Base-by-base conservation (phyloP, 495 filamentous ascomycete species). In the Cercophora scortea region DNA sequence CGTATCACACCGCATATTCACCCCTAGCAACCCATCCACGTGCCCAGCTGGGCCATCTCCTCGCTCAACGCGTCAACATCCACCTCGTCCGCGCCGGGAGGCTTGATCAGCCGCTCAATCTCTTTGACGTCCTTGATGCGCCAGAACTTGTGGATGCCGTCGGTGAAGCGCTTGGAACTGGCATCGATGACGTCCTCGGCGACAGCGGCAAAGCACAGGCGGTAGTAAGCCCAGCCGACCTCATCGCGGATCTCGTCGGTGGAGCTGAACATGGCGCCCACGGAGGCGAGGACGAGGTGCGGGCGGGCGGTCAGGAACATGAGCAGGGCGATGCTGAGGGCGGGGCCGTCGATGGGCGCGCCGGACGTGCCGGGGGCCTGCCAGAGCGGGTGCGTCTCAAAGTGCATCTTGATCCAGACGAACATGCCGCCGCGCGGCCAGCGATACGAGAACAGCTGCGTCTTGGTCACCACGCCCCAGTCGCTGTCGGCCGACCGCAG, bases 381-480 rank as follows among this genome's bases (percentile, higher is more conserved):
- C 38, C 67, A 79, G 17, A 95, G 72, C 8, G 90, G 89, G 58
- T 97, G 91, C 0, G 68, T 70, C 11, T 84, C 75, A 52, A 92
- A 80, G 42, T 79, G 65, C 18, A 93, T 58, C 16, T 79, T 72
- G 0, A 95, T 56, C 91, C 91, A 97, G 18, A 93, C 66, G 64
- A 95, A 96, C 91, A 96, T 96, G 56, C 92, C 92, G 13, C 83
- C 92, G n/a, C 83, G 78, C 1, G 91, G 92, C 76, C 83, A 86
- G 44, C 73, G 61, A 61, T 93, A 96, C 44, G 81, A 73, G 65
- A 80, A 89, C 59, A 95, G 81, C 35, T 74, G 71, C 0, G 77
- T 79, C 59, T 85, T 87, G 42, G 82, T 79, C 9, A 96, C 73
- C 42, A 88, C 75, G 71, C 80, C 85, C 62, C 83, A 85, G n/a